phyloP scores from a whole-genome alignment of 345 rosid genomes.

The Arabidopsis arenosa region DNA sequence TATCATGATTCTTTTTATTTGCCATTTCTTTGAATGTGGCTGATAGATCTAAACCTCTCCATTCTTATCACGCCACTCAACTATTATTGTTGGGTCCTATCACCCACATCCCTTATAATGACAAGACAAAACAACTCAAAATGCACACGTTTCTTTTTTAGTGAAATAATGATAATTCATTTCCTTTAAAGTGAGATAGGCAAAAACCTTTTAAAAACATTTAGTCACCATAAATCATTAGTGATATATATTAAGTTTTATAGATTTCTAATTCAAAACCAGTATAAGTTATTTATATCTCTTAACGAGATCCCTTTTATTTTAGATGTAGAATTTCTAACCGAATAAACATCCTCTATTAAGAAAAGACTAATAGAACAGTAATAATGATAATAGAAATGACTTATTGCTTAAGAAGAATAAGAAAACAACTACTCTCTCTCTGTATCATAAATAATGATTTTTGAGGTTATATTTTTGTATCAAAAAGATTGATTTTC shows the following conservation, averaged over 20 bases:
- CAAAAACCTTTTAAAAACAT: too few relatives aligned
- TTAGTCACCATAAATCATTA: not conserved
- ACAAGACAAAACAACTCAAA: not conserved
- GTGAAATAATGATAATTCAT: not conserved
- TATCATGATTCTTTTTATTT: not conserved
- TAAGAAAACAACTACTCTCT: too few relatives aligned
- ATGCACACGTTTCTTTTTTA: not conserved
- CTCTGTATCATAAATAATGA: too few relatives aligned
- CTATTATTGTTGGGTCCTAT: conserved; percentile 27
- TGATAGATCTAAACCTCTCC: not conserved
- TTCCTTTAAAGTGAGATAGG: not conserved
- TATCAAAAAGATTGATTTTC: too few relatives aligned
- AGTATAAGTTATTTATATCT: not conserved
- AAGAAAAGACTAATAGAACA: not conserved
- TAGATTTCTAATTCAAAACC: not conserved
- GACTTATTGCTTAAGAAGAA: too few relatives aligned
- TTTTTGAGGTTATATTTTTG: too few relatives aligned
- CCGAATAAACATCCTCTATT: not conserved
- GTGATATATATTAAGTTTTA: not conserved
- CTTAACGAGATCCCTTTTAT: not conserved
- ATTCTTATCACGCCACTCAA: conserved; percentile 7
- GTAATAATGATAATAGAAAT: too few relatives aligned
- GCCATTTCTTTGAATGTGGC: not conserved
- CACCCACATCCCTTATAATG: not conserved
- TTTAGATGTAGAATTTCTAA: not conserved